phyloP scores from a whole-genome alignment of 495 filamentous ascomycete species.

The Amphirosellinia nigrospora region DNA sequence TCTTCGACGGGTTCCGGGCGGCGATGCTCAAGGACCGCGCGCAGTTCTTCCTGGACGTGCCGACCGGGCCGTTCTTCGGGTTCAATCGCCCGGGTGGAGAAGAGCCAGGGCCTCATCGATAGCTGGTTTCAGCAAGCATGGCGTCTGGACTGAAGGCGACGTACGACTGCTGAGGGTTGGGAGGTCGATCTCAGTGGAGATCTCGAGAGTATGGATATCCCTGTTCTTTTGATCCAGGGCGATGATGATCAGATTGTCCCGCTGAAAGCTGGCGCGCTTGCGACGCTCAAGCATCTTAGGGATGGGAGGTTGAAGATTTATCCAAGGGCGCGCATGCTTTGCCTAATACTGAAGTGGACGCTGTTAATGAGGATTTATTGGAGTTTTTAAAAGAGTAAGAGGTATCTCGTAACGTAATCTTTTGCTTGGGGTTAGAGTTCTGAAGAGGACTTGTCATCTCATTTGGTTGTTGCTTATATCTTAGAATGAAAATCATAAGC shows the following conservation, averaged over 20 bases:
- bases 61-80: neutral
- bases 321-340: neutral
- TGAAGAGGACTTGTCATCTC: neutral
- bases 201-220: neutral
- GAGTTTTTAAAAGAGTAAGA: neutral
- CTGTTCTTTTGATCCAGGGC: neutral
- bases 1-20: neutral
- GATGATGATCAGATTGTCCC: neutral
- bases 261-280: neutral
- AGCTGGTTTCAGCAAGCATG: neutral
- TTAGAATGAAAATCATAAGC: neutral
- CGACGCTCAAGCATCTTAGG: neutral
- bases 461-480: neutral
- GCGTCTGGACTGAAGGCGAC: neutral
- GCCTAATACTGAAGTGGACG: neutral
- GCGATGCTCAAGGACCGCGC: neutral
- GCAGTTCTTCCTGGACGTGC: constrained; percentile 5
- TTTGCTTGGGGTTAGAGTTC: neutral
- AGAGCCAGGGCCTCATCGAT: neutral
- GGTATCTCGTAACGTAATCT: neutral
- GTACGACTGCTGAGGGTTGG: neutral
- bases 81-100: neutral
- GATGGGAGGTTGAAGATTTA: neutral
- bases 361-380: neutral
- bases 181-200: neutral